These are phyloP conservation scores for Epichloe glyceriae DNA, from an alignment of 2,329 filamentous ascomycete genomes.

Conservation along the genomic window DNA sequence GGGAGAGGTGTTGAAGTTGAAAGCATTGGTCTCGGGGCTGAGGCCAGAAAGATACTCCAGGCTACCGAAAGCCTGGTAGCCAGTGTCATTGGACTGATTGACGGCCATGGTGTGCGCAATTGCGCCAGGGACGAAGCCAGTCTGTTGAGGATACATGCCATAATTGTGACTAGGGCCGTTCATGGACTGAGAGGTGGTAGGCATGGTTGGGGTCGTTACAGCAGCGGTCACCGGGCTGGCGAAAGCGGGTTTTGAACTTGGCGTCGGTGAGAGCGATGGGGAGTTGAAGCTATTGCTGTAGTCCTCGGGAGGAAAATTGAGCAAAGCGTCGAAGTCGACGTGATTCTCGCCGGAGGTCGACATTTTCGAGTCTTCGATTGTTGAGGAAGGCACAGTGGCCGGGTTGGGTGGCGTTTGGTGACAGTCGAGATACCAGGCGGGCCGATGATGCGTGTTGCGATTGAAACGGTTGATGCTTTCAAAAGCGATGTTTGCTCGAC, in stretches of 20 bases:
- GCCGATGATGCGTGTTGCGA: background rate
- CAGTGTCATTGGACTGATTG: constrained; percentile 47
- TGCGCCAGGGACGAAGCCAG: constrained; percentile 76
- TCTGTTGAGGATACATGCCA: constrained; percentile 90
- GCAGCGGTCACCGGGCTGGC: constrained; percentile 38
- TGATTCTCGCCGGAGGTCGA: constrained; percentile 30
- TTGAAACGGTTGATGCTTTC: background rate
- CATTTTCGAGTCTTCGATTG: constrained; percentile 18
- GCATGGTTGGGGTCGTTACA: constrained; percentile 40
- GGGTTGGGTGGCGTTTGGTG: constrained; percentile 3
- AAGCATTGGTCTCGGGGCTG: constrained; percentile 49
- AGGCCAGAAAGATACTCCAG: constrained; percentile 42
- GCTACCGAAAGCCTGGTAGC: constrained; percentile 36
- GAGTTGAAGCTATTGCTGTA: constrained; percentile 40
- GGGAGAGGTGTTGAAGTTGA: constrained; percentile 60
- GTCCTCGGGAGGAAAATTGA: constrained; percentile 53
- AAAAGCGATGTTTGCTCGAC: background rate
- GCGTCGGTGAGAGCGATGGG: constrained; percentile 43
- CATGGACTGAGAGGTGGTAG: constrained; percentile 47
- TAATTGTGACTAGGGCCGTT: constrained; percentile 88
- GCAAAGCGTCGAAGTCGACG: constrained; percentile 42
- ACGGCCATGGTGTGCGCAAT: constrained; percentile 68
- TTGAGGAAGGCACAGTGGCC: constrained; percentile 1
- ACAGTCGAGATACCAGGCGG: background rate
- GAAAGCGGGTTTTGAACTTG: constrained; percentile 40